Conservation (phyloP, 228 moss, liverwort and hornwort genomes). For the Sphagnum fallax region DNA sequence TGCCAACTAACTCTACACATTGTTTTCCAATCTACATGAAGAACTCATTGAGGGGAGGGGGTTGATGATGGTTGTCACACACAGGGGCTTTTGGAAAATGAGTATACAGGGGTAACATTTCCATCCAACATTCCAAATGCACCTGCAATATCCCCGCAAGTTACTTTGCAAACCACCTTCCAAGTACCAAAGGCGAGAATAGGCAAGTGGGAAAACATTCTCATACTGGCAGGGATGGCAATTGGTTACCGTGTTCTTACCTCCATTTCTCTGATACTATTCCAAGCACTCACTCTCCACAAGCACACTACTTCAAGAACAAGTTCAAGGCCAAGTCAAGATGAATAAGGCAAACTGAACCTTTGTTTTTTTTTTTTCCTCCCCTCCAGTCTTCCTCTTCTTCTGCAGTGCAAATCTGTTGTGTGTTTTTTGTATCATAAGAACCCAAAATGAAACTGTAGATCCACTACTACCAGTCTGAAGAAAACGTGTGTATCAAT, state of each 20-base stretch:
- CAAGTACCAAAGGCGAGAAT: neutral
- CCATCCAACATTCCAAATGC: neutral
- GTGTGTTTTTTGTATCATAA: too few species aligned
- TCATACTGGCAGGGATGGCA: slow-evolving; percentile 2
- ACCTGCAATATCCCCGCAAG: neutral
- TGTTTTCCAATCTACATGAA: neutral
- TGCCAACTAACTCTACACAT: neutral
- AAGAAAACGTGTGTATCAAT: too few species aligned
- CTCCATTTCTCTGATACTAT: neutral
- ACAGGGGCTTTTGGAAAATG: slow-evolving; percentile 4
- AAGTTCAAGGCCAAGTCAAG: too few species aligned
- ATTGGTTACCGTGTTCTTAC: slow-evolving; percentile 1
- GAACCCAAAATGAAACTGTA: too few species aligned
- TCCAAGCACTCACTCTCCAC: too few species aligned
- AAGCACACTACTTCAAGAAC: too few species aligned
- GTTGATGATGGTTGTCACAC: neutral
- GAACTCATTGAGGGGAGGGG: neutral
- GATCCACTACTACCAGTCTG: too few species aligned
- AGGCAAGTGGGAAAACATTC: slow-evolving; percentile 4
- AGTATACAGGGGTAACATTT: neutral
- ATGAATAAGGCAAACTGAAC: too few species aligned
- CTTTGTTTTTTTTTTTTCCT: too few species aligned
- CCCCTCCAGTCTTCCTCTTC: too few species aligned
- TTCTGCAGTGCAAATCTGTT: too few species aligned
- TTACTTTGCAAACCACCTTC: neutral